Evolutionary conservation across 2,329 filamentous ascomycete genomes (phyloP).

Genomic region (Fusarium sp.): DNA sequence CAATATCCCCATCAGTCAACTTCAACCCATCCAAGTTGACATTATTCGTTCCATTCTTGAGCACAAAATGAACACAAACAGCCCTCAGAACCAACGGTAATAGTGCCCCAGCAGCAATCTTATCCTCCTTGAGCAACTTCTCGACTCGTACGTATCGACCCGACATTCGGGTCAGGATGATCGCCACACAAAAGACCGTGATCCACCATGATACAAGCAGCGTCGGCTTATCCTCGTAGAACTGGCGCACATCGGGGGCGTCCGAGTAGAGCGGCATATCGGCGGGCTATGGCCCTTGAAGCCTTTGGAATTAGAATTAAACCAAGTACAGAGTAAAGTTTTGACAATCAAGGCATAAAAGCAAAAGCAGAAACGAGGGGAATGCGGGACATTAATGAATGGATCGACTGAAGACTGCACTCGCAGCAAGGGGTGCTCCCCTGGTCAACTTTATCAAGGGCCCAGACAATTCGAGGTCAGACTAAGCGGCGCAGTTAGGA

Average conservation of each 20-base stretch:
- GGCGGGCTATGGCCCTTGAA: constrained; percentile 27
- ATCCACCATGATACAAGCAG: constrained; percentile 95
- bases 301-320: neutral
- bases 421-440: constrained; percentile 15
- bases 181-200: constrained; percentile 78
- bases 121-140: constrained; percentile 85
- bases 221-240: constrained; percentile 76
- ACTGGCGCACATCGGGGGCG: constrained; percentile 55
- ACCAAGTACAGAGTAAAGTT: neutral
- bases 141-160: constrained; percentile 87
- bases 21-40: constrained; percentile 57
- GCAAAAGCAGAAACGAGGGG: constrained; percentile 5
- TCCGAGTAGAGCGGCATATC: constrained; percentile 65
- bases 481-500: constrained; percentile 23
- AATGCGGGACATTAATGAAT: constrained; percentile 27
- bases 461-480: constrained; percentile 24
- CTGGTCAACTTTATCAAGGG: constrained; percentile 7
- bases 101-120: constrained; percentile 78
- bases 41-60: constrained; percentile 93
- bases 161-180: constrained; percentile 78
- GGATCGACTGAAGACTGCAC: neutral
- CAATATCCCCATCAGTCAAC: constrained; percentile 51
- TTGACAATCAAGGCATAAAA: neutral
- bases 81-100: constrained; percentile 83
- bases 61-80: constrained; percentile 80